These are phyloP conservation scores for Trichophyton benhamiae DNA, from an alignment of 2,329 filamentous ascomycete genomes.

Conservation along the genomic window DNA sequence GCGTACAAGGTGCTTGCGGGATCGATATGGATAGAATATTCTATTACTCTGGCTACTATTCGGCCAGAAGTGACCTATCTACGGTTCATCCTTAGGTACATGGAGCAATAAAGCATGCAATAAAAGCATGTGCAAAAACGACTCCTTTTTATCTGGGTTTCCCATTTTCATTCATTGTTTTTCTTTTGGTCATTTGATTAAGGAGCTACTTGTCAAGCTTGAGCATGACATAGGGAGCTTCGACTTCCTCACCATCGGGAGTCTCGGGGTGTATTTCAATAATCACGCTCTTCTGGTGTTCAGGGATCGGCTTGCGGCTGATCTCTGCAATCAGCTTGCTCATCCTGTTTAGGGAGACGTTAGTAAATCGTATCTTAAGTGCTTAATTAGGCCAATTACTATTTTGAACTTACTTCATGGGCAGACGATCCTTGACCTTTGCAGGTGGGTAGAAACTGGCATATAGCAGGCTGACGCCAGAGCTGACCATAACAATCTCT, in stretches of 20 bases:
- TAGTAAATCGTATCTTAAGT: neutral
- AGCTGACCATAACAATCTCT: constrained; percentile 83
- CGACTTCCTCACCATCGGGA: constrained; percentile 77
- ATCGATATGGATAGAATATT: neutral
- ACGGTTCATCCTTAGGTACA: neutral
- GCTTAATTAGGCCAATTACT: neutral
- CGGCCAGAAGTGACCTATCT: neutral
- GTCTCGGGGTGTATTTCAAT: constrained; percentile 95
- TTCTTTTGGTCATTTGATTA: neutral
- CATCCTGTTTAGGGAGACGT: constrained; percentile 45
- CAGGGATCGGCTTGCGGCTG: constrained; percentile 81
- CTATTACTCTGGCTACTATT: neutral
- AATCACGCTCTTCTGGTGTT: constrained; percentile 88
- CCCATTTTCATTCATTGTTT: neutral
- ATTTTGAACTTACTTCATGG: constrained; percentile 47
- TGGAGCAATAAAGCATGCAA: neutral
- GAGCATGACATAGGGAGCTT: constrained; percentile 93
- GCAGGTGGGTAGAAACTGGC: constrained; percentile 81
- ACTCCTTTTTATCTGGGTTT: neutral
- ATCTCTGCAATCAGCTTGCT: constrained; percentile 78
- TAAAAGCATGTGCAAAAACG: neutral
- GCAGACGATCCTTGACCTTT: constrained; percentile 69
- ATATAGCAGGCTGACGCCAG: constrained; percentile 89
- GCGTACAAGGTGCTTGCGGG: neutral
- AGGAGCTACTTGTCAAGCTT: constrained; percentile 41